Conservation (phyloP, 768 basidiomycete species). For the Boletus sensibilis region DNA sequence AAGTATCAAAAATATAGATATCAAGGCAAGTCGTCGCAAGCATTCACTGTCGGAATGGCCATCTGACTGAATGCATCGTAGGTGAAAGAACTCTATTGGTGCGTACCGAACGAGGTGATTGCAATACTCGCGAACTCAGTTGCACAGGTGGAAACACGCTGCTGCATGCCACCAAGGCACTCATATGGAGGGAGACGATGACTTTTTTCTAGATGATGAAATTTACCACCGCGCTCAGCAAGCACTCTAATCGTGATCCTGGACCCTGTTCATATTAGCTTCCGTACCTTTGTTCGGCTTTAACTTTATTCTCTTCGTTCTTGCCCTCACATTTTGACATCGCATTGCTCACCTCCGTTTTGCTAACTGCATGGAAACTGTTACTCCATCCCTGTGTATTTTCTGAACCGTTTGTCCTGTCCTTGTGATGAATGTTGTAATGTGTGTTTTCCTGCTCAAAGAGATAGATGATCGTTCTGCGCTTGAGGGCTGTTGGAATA, state of each 20-base stretch:
- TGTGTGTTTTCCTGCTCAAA: not conserved
- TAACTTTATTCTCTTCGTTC: slow-evolving; percentile 14
- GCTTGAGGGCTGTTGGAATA: not conserved
- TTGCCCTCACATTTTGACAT: not conserved
- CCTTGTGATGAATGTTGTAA: slow-evolving; percentile 1
- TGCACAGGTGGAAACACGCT: slow-evolving; percentile 77
- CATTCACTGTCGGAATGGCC: not conserved
- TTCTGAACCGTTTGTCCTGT: not conserved
- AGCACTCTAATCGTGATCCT: not conserved
- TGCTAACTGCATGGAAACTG: slow-evolving; percentile 14
- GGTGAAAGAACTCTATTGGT: slow-evolving; percentile 81
- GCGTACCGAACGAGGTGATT: slow-evolving; percentile 24
- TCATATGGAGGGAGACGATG: slow-evolving; percentile 52
- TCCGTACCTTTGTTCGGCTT: not conserved
- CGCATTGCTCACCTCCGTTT: slow-evolving; percentile 14
- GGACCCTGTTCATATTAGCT: not conserved
- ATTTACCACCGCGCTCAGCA: slow-evolving; percentile 34
- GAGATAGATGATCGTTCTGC: not conserved
- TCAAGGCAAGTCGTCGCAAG: slow-evolving; percentile 48
- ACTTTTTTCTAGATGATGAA: slow-evolving; percentile 56
- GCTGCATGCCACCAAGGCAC: slow-evolving; percentile 68
- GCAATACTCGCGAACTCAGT: slow-evolving; percentile 6
- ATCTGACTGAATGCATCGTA: slow-evolving; percentile 21
- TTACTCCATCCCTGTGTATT: not conserved
- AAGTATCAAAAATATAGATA: slow-evolving; percentile 70